phyloP scores from a whole-genome alignment of 108 stramenopile genomes.

The Nitzschia palea region DNA sequence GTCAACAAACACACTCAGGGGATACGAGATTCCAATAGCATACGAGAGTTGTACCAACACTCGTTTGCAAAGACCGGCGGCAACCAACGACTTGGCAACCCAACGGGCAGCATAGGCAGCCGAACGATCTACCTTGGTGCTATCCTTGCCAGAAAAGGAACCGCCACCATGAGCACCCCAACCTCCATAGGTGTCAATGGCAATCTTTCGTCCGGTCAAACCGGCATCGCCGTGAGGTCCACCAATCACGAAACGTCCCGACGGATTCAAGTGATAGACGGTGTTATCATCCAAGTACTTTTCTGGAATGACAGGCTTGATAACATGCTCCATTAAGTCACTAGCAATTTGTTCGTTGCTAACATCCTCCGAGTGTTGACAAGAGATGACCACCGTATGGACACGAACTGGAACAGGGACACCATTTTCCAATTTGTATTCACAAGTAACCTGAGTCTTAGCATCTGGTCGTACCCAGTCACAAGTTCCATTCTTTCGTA shows the following conservation, averaged over 20 bases:
- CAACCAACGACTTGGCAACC: constrained; percentile 96
- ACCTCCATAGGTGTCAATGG: constrained; percentile 97
- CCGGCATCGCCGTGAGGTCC: constrained; percentile 99
- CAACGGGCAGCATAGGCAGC: constrained; percentile 96
- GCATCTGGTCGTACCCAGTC: constrained; percentile 98
- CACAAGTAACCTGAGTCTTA: constrained; percentile 93
- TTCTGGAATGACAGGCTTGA: constrained; percentile 94
- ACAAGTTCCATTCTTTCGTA: constrained; percentile 92
- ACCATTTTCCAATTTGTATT: constrained; percentile 88
- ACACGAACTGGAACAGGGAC: constrained; percentile 88
- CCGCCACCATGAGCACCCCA: constrained; percentile 98
- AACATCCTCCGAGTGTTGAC: constrained; percentile 89
- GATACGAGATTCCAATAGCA: constrained; percentile 93
- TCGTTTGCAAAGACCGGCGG: constrained; percentile 86
- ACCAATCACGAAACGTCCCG: constrained; percentile 94
- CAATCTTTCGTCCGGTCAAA: constrained; percentile 95
- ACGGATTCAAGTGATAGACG: constrained; percentile 95
- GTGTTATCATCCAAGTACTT: constrained; percentile 97
- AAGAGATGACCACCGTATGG: constrained; percentile 97
- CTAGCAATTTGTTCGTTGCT: constrained; percentile 94
- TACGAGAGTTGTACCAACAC: constrained; percentile 92
- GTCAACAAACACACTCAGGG: constrained; percentile 90
- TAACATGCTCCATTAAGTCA: constrained; percentile 96
- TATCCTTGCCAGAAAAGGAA: constrained; percentile 95
- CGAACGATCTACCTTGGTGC: constrained; percentile 95